Base-by-base conservation (phyloP, 345 rosid species). In the Turnera subulata region DNA sequence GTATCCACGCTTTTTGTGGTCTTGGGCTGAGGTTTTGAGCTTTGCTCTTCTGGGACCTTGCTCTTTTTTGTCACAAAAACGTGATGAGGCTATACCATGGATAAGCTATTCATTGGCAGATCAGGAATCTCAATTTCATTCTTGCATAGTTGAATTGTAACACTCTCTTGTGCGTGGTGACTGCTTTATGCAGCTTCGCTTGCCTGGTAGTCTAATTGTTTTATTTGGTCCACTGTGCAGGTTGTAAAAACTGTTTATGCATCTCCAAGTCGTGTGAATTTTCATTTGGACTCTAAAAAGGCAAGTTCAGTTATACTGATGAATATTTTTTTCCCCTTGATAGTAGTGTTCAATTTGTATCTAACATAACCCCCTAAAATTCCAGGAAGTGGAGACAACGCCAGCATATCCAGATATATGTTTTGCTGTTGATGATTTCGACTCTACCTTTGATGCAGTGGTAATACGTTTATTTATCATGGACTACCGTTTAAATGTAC, bases 321-420 rank as follows among this genome's bases (percentile, higher is more conserved):
- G 23, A 18, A 53, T 45, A 14, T 66, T 19, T 6, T 50, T 18
- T 44, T 40, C 60, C 46, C 23, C 12, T 57, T 24, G 20, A 25
- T 37, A 52, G 11, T 66, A 54, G 54, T 62, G n/a, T n/a, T n/a
- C 39, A 55, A 32, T 32, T 55, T 77, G 29, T 18, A 35, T 29
- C 67, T 84, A 62, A 80, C 47, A 35, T 35, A 46, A 55, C 44
- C 38, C 40, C 53, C 65, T 51, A 42, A 68, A 61, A 66, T 44
- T 67, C 32, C 69, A 93, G 97, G 99, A 89, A 84, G 83, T 76
- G 55, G 96, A 89, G 82, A 85, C 97, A 62, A 78, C 79, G 37
- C 87, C 97, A 70, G 99, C 97, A 61, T 87, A 85, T 80, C 97
- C 99, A 65, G 99, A 89, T 66, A 89, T 89, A 52, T 89, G 90